Conservation (phyloP, 2,329 filamentous ascomycete species). For the Penicillium brasilianum region DNA sequence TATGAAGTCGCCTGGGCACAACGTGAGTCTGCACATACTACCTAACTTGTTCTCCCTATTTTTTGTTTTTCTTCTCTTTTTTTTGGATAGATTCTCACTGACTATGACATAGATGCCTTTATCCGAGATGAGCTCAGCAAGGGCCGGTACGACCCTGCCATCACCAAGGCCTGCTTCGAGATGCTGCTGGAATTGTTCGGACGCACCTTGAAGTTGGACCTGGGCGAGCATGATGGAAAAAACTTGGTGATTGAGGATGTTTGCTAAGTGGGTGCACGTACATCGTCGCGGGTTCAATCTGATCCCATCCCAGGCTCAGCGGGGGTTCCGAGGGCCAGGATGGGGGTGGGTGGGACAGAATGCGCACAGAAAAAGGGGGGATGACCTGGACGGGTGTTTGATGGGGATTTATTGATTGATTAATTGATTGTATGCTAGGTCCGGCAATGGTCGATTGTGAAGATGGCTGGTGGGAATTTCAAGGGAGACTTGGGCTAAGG, state of each 20-base stretch:
- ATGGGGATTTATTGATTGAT: background rate
- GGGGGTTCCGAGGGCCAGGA: background rate
- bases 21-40: conserved; percentile 55
- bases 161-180: conserved; percentile 88
- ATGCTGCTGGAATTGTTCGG: conserved; percentile 86
- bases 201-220: conserved; percentile 74
- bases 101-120: conserved; percentile 70
- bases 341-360: background rate
- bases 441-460: conserved; percentile 4
- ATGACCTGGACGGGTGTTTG: background rate
- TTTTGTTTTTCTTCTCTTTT: background rate
- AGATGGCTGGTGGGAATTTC: background rate
- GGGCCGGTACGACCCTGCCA: conserved; percentile 87
- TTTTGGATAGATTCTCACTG: conserved; percentile 1
- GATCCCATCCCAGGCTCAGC: background rate
- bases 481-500: background rate
- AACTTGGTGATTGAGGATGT: conserved; percentile 72
- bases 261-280: conserved; percentile 55
- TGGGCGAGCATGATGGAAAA: conserved; percentile 70
- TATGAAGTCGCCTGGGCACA: conserved; percentile 94
- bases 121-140: conserved; percentile 92
- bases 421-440: background rate
- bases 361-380: background rate
- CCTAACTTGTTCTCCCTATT: background rate
- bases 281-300: no score